Percentiles rank a stretch among this genome's conserved stretches.
phyloP scores from a whole-genome alignment of 106 monocot genomes.

The Allium cepa region DNA sequence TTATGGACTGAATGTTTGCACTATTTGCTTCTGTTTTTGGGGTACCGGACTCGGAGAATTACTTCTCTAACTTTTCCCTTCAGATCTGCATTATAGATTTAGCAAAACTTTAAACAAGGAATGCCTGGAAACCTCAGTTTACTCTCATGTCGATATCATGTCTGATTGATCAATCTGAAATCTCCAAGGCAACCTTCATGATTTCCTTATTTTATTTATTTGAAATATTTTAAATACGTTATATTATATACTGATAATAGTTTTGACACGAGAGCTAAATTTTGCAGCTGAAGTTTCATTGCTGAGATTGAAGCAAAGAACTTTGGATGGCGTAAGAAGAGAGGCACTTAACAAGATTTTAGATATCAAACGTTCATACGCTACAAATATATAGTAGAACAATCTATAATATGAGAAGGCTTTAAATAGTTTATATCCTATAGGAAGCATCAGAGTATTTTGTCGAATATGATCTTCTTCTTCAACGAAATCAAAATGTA shows the following conservation, averaged over 20 bases:
- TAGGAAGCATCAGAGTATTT: slow-evolving; percentile 89
- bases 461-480: slow-evolving; percentile 33
- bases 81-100: too few species aligned
- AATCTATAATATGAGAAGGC: background rate
- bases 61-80: too few species aligned
- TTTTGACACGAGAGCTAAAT: background rate
- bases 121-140: too few species aligned
- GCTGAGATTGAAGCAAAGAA: slow-evolving; percentile 30
- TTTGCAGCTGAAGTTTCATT: slow-evolving; percentile 38
- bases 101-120: too few species aligned
- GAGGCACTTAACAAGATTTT: slow-evolving; percentile 56
- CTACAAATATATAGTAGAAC: background rate
- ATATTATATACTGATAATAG: background rate
- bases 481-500: slow-evolving; percentile 2
- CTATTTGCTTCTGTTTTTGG: background rate
- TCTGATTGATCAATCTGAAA: too few species aligned
- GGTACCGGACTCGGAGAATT: background rate
- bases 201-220: background rate
- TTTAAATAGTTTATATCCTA: slow-evolving; percentile 5
- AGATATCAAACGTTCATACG: slow-evolving; percentile 56
- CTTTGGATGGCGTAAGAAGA: slow-evolving; percentile 39
- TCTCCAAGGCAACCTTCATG: background rate
- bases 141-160: slow-evolving; percentile 17
- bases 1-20: background rate
- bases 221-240: background rate